A percentile compares a stretch with the other conserved stretches of the same genome.
These are phyloP conservation scores for Populus hybrid DNA, from an alignment of 441 rosid species.

Conservation along the genomic window DNA sequence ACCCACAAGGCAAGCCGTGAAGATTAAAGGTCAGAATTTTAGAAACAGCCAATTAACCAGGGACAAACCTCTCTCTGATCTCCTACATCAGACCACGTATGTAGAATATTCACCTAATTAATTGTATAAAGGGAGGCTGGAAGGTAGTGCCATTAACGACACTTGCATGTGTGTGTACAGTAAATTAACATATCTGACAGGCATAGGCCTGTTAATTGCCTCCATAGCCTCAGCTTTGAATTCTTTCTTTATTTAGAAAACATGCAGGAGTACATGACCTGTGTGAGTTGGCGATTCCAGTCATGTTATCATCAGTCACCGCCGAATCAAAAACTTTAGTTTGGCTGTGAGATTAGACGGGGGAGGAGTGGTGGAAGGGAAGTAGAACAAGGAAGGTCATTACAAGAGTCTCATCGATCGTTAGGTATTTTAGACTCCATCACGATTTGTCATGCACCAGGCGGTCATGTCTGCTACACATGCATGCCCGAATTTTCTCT, in stretches of 20 bases:
- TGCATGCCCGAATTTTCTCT: too few relatives aligned
- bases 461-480: too few relatives aligned
- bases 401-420: conserved; percentile 1
- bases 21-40: conserved; percentile 8
- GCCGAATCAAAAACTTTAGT: not conserved
- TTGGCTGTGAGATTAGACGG: not conserved
- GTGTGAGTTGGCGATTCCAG: conserved; percentile 20
- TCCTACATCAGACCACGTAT: conserved; percentile 13
- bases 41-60: not conserved
- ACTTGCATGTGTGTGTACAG: conserved; percentile 7
- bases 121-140: not conserved
- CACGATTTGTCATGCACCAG: too few relatives aligned
- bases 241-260: not conserved
- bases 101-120: conserved; percentile 17
- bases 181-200: conserved; percentile 10
- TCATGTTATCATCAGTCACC: conserved; percentile 6
- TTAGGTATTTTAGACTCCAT: conserved; percentile 11
- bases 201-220: conserved; percentile 6
- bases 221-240: conserved; percentile 1
- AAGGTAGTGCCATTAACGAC: conserved; percentile 21
- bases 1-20: conserved; percentile 20
- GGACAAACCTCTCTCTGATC: conserved; percentile 6
- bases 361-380: not conserved
- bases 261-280: not conserved
- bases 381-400: conserved; percentile 10